Conservation (phyloP, 768 basidiomycete species). For the Nidula microcarpa region DNA sequence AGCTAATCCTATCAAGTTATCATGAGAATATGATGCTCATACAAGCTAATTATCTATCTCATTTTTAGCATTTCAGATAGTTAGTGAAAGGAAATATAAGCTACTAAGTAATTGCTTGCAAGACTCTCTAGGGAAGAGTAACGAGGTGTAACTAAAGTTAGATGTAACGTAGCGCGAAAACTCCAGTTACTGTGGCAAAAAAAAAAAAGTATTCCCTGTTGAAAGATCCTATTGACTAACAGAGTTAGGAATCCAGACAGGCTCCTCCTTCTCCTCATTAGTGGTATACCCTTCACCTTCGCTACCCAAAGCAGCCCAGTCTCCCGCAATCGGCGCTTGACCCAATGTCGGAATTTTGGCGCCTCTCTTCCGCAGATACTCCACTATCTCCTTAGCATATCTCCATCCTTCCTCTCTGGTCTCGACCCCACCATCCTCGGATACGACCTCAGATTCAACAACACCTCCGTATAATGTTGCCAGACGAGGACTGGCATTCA, state of each 20-base stretch:
- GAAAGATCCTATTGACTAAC: neutral
- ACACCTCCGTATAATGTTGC: constrained; percentile 49
- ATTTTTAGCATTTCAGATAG: too few species aligned
- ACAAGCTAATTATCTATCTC: too few species aligned
- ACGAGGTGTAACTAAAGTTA: too few species aligned
- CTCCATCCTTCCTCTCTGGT: constrained; percentile 49
- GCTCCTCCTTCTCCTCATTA: constrained; percentile 23
- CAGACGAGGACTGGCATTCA: constrained; percentile 42
- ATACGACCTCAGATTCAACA: constrained; percentile 21
- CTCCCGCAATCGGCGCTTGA: constrained; percentile 45
- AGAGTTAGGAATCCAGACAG: constrained; percentile 5
- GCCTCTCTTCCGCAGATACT: constrained; percentile 65
- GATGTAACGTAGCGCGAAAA: neutral
- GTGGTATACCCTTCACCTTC: constrained; percentile 47
- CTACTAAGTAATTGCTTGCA: too few species aligned
- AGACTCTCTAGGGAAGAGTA: too few species aligned
- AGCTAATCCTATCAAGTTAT: too few species aligned
- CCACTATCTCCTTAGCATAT: constrained; percentile 65
- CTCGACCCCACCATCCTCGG: constrained; percentile 12
- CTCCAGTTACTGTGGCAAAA: too few species aligned
- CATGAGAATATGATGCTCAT: too few species aligned
- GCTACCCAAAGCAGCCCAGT: constrained; percentile 71
- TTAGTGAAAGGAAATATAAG: too few species aligned
- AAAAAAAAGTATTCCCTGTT: constrained; percentile 4
- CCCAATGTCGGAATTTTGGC: constrained; percentile 62